A percentile compares a stretch with the other conserved stretches of the same genome.
phyloP scores from a whole-genome alignment of 164 flowering plant genomes.

The Liquidambar formosana region DNA sequence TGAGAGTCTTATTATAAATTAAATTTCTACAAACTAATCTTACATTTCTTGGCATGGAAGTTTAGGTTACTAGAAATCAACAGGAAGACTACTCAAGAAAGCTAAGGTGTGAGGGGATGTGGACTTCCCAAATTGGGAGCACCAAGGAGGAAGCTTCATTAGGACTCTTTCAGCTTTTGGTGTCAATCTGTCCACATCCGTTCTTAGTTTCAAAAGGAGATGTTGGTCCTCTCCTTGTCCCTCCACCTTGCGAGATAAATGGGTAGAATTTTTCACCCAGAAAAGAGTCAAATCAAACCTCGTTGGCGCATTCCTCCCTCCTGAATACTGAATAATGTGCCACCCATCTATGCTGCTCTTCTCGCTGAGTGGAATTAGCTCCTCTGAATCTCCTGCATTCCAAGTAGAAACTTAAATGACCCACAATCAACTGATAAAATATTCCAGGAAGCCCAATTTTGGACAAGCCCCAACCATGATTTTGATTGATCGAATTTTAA shows the following conservation, averaged over 20 bases:
- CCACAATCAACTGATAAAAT: too few species aligned
- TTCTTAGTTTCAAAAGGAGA: conserved; percentile 65
- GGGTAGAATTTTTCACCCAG: conserved; percentile 47
- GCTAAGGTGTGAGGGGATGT: conserved; percentile 75
- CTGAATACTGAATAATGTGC: conserved; percentile 86
- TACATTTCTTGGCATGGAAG: too few species aligned
- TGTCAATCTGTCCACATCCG: conserved; percentile 76
- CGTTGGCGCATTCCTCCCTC: conserved; percentile 76
- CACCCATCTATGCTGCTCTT: conserved; percentile 68
- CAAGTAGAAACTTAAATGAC: background rate
- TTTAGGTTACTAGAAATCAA: conserved; percentile 37
- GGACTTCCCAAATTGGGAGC: conserved; percentile 86
- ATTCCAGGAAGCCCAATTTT: too few species aligned
- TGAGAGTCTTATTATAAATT: background rate
- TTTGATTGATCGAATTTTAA: too few species aligned
- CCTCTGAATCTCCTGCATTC: conserved; percentile 48
- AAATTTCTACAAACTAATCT: background rate
- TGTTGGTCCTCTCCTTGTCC: conserved; percentile 5
- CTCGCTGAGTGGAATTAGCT: conserved; percentile 49
- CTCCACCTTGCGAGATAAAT: background rate
- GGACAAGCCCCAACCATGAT: too few species aligned
- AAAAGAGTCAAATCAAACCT: conserved; percentile 57
- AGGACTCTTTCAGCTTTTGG: conserved; percentile 58
- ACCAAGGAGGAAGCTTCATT: conserved; percentile 84
- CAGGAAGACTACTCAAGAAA: conserved; percentile 65